Base-by-base conservation (phyloP, 2,329 filamentous ascomycete species). In the Xylariaceae sp. region DNA sequence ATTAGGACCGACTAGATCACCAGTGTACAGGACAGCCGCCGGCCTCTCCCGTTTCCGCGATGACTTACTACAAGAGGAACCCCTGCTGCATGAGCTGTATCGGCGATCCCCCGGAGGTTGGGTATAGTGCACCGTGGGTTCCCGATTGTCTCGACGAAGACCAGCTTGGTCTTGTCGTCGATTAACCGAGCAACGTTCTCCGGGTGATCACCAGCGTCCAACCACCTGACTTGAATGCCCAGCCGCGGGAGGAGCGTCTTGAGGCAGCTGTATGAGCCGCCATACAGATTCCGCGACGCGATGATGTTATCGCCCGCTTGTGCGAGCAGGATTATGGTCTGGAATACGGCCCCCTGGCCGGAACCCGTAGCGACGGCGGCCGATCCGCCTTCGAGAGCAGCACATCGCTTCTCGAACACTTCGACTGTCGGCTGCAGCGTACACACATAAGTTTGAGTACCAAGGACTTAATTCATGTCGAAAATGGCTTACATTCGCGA, bases 201-300 rank as follows among this genome's bases (percentile, higher is more conserved):
- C 11, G 85, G 70, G 42, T 79, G 79, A 64, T 95, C 88, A 30
- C 87, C 86, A 38, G 81, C 72, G 56, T 95, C 76, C 54, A 96
- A 24, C 21, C 21, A 96, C 68, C 89, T 94, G 57, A 88, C 92
- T 29, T 71, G 71, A 59, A 97, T 88, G 45, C 90, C 90, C 31
- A 95, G 67, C 12, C 89, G 79, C 5, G 88, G 84, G 40, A 96
- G 72, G 50, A 88, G 76, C 31, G 96, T 88, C 69, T 96, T 96
- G 68, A 96, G 80, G 70, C 96, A 90, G 68, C 96, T 96, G 72
- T 95, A 96, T 12, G 90, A 96, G 61, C 89, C 89, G 50, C 89
- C 89, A 66, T 96, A 95, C 41, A 96, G 71, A 66, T 94, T 94
- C 36, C 83, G 82, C 5, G 90, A 95, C 11, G 87, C 83, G 36